Percentiles rank a stretch among this genome's conserved stretches.
Conservation (phyloP, 306 rosid species). For the Dryas octopetala region DNA sequence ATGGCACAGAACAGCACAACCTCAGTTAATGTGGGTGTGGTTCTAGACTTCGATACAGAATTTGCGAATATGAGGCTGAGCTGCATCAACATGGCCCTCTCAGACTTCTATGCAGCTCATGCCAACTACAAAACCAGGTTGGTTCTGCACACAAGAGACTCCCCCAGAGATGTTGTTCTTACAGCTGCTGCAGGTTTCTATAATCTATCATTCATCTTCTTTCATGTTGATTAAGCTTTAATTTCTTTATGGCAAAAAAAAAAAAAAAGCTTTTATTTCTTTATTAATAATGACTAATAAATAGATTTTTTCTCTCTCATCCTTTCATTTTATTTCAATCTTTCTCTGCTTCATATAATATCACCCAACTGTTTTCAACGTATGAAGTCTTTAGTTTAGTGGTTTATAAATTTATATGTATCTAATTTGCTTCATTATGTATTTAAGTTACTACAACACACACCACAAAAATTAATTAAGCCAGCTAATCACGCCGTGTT, state of each 20-base stretch:
- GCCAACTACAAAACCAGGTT: slow-evolving; percentile 29
- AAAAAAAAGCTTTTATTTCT: too few species aligned
- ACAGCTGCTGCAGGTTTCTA: slow-evolving; percentile 31
- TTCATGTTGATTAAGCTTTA: not conserved
- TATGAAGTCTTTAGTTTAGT: too few species aligned
- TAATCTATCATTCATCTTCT: not conserved
- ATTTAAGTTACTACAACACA: too few species aligned
- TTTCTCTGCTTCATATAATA: too few species aligned
- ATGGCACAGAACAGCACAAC: slow-evolving; percentile 7
- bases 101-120: slow-evolving; percentile 33
- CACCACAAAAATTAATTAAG: too few species aligned
- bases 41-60: slow-evolving; percentile 15
- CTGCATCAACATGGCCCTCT: slow-evolving; percentile 40
- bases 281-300: not conserved
- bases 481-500: too few species aligned
- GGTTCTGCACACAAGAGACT: slow-evolving; percentile 14
- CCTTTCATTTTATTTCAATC: not conserved
- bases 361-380: too few species aligned
- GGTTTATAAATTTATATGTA: too few species aligned
- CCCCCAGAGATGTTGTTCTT: slow-evolving; percentile 13
- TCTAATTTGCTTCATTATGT: too few species aligned
- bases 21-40: slow-evolving; percentile 32
- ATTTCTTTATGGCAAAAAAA: too few species aligned
- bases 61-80: slow-evolving; percentile 33
- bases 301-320: not conserved